Evolutionary conservation across 768 basidiomycete species (phyloP), one percentile per base, ranked within the genome.

Genomic region (Suillus occidentalis): DNA sequence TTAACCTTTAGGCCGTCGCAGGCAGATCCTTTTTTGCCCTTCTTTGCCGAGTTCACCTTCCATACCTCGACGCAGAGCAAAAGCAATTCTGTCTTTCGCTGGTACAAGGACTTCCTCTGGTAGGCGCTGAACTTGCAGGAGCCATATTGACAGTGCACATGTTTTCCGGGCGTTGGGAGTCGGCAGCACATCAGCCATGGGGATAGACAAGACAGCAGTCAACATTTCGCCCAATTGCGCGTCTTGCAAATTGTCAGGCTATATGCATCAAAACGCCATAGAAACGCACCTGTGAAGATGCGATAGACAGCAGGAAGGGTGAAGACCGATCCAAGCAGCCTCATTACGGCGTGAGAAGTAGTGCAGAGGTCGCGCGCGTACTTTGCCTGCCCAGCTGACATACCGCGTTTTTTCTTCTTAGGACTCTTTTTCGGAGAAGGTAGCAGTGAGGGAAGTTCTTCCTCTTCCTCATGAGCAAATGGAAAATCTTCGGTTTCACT

Each of bases 151-250:
- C 31, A 94, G 76, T 2, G 90, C 91, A 64, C 85, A 92, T 1
- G 93, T 94, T 74, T 95, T 95, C n/a, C 93, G 86, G 13, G 90
- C 85, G 72, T 94, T 94, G 6, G 90, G 90, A 6, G 92, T 93
- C 3, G 92, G 93, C 0, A 95, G 76, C 34, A 83, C 79, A 6
- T 83, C 78, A 0, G 89, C 84, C 25, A 92, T 79, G 3, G 92
- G 92, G 65, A 95, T 92, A 8, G 88, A 85, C 10, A 94, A 78
- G 10, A 90, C 80, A 13, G 83, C 82, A 2, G 86, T 84, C 40
- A 94, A 73, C 63, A 95, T 84, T 37, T 79, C 77, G 22, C 80
- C 75, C 6, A 92, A 81, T 65, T 92, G 85, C 31, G 72, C 75
- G 61, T 88, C 91, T 92, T 18, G 70, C 55, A 45, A 65, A 56